Evolutionary conservation across 2,329 filamentous ascomycete genomes (phyloP), one percentile per base, ranked within the genome.

Genomic region (Periconia sp.): DNA sequence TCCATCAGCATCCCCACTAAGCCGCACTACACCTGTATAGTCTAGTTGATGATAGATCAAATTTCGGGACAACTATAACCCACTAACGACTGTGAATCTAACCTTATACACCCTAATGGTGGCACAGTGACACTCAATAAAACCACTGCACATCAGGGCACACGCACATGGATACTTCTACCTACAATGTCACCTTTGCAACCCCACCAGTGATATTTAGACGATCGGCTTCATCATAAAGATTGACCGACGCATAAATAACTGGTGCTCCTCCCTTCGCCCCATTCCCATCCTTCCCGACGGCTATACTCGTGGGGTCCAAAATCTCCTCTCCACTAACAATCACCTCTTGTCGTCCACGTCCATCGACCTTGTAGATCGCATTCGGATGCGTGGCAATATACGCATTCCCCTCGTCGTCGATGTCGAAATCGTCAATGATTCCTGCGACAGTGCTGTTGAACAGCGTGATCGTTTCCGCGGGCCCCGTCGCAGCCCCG

Each of bases 361-460:
- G 35, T 2, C 15, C 8, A 23, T 35, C 45, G 13, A 51, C 49
- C 20, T 46, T 51, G n/a, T 40, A 23, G 6, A 51, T 30, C 20
- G 27, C 20, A 20, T 47, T 35, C 11, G 52, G 44, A 42, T 55
- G 52, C 9, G 31, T 20, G 1, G 48, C 27, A 17, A 55, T 45
- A 3, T 27, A 55, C 10, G 40, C 52, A 48, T 47, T 45, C 15
- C 52, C 52, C 1, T 47, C 9, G 20, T 27, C 42, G 23, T 54
- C 47, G 27, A 55, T 18, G 2, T 37, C 43, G 44, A 55, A 55
- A 42, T 55, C 52, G 50, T 55, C 48, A n/a, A 48, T 43, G 6
- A 6, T 41, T 27, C 6, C 20, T 15, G 14, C 15, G 14, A 23
- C 30, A 6, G 17, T 15, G 15, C 18, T 37, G 30, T 41, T 33